Percentiles rank a stretch among this genome's conserved stretches.
Evolutionary conservation across 2,329 filamentous ascomycete genomes (phyloP).

Genomic region (Colletotrichum paranaense): DNA sequence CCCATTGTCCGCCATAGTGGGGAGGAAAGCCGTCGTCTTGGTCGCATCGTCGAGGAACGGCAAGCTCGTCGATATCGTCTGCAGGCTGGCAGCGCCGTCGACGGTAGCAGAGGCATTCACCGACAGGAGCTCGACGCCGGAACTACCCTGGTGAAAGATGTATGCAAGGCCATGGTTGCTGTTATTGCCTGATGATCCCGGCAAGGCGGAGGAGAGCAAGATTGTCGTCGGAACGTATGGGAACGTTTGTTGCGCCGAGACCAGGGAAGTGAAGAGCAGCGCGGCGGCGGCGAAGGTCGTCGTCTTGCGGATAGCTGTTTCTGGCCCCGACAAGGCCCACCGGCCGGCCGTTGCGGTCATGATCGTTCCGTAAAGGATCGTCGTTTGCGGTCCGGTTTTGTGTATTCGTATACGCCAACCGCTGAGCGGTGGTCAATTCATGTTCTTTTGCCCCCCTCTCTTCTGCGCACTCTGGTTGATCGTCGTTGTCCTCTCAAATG

Average conservation of each 20-base stretch:
- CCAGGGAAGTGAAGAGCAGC: conserved; percentile 28
- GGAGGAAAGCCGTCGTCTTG: conserved; percentile 70
- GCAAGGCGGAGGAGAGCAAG: conserved; percentile 63
- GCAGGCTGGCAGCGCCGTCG: conserved; percentile 55
- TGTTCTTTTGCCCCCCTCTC: conserved; percentile 3
- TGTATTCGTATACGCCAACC: conserved; percentile 27
- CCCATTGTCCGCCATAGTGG: conserved; percentile 74
- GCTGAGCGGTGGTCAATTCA: conserved; percentile 29
- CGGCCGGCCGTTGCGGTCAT: conserved; percentile 1
- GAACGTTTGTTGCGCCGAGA: conserved; percentile 58
- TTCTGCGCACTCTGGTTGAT: background rate
- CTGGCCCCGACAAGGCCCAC: background rate
- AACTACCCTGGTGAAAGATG: conserved; percentile 69
- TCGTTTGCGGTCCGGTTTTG: conserved; percentile 16
- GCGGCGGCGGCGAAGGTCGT: conserved; percentile 13
- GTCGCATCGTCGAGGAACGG: conserved; percentile 69
- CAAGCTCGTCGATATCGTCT: conserved; percentile 64
- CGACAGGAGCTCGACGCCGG: conserved; percentile 65
- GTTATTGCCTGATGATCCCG: conserved; percentile 51
- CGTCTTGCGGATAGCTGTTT: conserved; percentile 11
- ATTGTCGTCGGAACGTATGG: conserved; percentile 85
- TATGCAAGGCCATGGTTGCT: conserved; percentile 70
- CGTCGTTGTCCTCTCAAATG: background rate
- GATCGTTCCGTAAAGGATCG: background rate
- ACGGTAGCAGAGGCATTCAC: conserved; percentile 74